phyloP scores from a whole-genome alignment of 1,284 basidiomycete genomes.

The Puccinia coronata region DNA sequence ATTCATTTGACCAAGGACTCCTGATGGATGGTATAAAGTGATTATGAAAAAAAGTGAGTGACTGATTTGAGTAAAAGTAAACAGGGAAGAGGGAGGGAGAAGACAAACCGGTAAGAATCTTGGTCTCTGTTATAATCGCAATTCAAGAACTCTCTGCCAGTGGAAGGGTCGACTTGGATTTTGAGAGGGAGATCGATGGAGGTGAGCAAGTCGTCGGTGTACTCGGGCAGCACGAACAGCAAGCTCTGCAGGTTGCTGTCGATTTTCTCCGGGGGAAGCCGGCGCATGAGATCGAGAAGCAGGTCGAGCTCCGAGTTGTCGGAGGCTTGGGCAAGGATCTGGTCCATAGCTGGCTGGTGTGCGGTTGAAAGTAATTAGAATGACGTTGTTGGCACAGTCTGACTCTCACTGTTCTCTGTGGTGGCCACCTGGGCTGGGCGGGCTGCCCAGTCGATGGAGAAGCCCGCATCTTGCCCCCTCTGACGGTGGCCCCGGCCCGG shows the following conservation, averaged over 20 bases:
- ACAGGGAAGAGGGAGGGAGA: not conserved
- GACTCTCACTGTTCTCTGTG: too few species aligned
- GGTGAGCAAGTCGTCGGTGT: constrained; percentile 90
- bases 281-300: constrained; percentile 84
- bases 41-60: not conserved
- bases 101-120: constrained; percentile 79
- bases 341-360: constrained; percentile 25
- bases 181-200: constrained; percentile 93
- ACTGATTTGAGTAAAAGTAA: not conserved
- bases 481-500: too few species aligned
- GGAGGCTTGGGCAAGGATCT: constrained; percentile 42
- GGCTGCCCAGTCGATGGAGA: too few species aligned
- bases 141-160: constrained; percentile 78
- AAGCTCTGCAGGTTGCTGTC: constrained; percentile 72
- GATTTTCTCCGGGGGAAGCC: constrained; percentile 87
- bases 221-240: constrained; percentile 77
- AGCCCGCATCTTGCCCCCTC: too few species aligned
- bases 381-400: not conserved
- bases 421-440: too few species aligned
- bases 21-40: too few species aligned
- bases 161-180: constrained; percentile 74
- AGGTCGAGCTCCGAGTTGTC: constrained; percentile 54
- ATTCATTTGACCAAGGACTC: constrained; percentile 96
- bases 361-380: not conserved
- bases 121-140: constrained; percentile 99